A percentile compares a stretch with the other conserved stretches of the same genome.
These are phyloP conservation scores for Leucocoprinus leucothites DNA, from an alignment of 768 basidiomycete species.

Conservation along the genomic window DNA sequence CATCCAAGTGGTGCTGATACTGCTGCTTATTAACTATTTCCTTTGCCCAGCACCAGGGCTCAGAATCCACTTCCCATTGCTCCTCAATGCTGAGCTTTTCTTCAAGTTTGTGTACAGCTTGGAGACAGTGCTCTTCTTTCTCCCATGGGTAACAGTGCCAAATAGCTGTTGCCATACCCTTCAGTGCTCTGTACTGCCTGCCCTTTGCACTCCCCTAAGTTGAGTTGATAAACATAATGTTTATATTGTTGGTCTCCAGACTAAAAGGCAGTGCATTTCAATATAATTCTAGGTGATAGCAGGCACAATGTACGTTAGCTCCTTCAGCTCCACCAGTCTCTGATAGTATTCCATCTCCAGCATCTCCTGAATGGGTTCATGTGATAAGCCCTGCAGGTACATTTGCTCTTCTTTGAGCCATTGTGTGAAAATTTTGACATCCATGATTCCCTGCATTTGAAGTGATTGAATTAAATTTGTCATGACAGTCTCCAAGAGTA, in stretches of 20 bases:
- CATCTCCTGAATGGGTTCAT: slow-evolving; percentile 15
- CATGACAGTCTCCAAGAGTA: no score
- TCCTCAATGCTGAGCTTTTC: slow-evolving; percentile 10
- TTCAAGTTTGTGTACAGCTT: slow-evolving; percentile 3
- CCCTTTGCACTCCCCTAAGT: no score
- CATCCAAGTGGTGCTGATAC: slow-evolving; percentile 19
- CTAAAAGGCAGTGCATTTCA: no score
- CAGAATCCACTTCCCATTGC: slow-evolving; percentile 13
- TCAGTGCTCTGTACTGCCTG: no score
- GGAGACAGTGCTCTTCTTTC: no score
- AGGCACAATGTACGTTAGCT: slow-evolving; percentile 10
- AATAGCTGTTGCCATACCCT: no score
- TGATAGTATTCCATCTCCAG: slow-evolving; percentile 19
- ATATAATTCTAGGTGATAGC: no score
- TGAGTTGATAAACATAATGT: not conserved
- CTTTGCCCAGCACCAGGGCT: slow-evolving; percentile 9
- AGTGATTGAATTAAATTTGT: not conserved
- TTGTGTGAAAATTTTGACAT: not conserved
- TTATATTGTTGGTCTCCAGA: no score
- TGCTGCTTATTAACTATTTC: not conserved
- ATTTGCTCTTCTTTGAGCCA: slow-evolving; percentile 18
- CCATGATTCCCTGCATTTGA: no score
- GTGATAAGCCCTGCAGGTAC: slow-evolving; percentile 12
- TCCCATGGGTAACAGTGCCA: no score
- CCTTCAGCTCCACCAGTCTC: slow-evolving; percentile 4